A percentile compares a stretch with the other conserved stretches of the same genome.
These are phyloP conservation scores for Eurotiales sp. DNA, from an alignment of 2,329 filamentous ascomycete genomes.

Conservation along the genomic window DNA sequence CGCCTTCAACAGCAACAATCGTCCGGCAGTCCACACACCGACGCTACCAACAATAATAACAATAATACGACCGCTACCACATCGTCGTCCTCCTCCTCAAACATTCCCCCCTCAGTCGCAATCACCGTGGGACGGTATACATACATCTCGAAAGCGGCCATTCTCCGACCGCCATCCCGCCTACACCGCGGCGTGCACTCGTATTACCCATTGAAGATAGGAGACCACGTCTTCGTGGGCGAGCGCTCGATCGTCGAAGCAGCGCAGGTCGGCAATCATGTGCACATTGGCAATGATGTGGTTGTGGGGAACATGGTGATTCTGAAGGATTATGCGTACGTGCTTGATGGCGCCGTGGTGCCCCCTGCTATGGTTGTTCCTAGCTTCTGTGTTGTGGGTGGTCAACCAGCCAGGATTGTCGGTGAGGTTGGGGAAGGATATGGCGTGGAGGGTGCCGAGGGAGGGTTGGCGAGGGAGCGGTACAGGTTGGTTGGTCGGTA, in stretches of 20 bases:
- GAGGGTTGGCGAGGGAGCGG: slow-evolving; percentile 40
- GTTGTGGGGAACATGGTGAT: slow-evolving; percentile 83
- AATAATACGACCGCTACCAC: slow-evolving; percentile 26
- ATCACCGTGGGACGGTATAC: slow-evolving; percentile 90
- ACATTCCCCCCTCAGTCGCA: slow-evolving; percentile 39
- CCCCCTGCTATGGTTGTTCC: slow-evolving; percentile 88
- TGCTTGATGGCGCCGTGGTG: slow-evolving; percentile 79
- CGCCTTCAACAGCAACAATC: slow-evolving; percentile 53
- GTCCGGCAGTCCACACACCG: not conserved
- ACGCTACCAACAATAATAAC: not conserved
- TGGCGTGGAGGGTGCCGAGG: slow-evolving; percentile 44
- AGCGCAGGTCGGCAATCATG: slow-evolving; percentile 76
- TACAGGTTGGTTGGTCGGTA: slow-evolving; percentile 35
- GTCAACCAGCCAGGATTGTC: slow-evolving; percentile 72
- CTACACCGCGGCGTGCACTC: slow-evolving; percentile 65
- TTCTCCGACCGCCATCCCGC: slow-evolving; percentile 78
- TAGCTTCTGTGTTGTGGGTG: slow-evolving; percentile 87
- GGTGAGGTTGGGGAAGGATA: slow-evolving; percentile 63
- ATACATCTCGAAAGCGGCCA: slow-evolving; percentile 73
- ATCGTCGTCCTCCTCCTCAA: slow-evolving; percentile 22
- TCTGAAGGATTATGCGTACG: slow-evolving; percentile 86
- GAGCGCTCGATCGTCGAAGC: slow-evolving; percentile 73
- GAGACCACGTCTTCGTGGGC: slow-evolving; percentile 91
- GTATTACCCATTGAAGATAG: slow-evolving; percentile 71
- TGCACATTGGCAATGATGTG: slow-evolving; percentile 74